phyloP scores from a whole-genome alignment of 2,329 filamentous ascomycete genomes.

The Chalaropsis thielavioides region DNA sequence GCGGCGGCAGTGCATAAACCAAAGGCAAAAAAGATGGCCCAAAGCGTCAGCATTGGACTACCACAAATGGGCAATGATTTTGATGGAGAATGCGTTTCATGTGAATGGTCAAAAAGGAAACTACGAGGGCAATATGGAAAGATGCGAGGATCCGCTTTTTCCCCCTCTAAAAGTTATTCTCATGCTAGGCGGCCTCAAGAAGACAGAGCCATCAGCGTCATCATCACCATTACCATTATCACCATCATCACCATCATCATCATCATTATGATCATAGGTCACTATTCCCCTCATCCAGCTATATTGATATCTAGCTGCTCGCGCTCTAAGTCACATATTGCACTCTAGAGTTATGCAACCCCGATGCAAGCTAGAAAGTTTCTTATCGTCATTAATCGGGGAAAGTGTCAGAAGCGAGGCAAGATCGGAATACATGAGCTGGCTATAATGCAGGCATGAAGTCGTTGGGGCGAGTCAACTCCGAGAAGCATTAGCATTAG shows the following conservation, averaged over 20 bases:
- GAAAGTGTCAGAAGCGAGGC: not conserved
- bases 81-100: not conserved
- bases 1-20: not conserved
- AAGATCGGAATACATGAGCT: not conserved
- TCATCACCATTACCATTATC: not conserved
- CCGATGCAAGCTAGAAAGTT: no score
- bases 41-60: not conserved
- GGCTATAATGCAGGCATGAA: not conserved
- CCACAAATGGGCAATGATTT: not conserved
- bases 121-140: not conserved
- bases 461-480: not conserved
- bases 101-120: not conserved
- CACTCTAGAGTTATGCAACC: not conserved
- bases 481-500: not conserved
- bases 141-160: not conserved
- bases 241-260: not conserved
- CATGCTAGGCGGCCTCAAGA: not conserved
- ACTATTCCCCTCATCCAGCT: not conserved
- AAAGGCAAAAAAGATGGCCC: not conserved
- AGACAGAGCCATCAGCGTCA: not conserved
- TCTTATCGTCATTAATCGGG: not conserved
- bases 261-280: not conserved
- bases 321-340: not conserved
- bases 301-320: not conserved
- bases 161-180: not conserved